Evolutionary conservation across 2,329 filamentous ascomycete genomes (phyloP).

Genomic region (Xylaria sp.): DNA sequence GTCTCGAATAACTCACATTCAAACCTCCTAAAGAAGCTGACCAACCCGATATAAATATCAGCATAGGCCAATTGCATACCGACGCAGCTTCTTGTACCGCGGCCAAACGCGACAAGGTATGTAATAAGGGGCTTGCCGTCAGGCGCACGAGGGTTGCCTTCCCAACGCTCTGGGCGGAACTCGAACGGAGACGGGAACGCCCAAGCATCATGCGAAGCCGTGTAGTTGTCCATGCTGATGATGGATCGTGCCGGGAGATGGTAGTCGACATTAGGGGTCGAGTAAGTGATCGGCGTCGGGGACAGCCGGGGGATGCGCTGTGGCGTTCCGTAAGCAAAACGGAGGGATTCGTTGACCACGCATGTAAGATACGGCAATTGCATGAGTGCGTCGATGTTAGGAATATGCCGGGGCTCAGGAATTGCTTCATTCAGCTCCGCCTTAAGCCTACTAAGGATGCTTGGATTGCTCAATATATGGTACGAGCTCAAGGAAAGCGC

Average conservation of each 20-base stretch:
- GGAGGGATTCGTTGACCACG: conserved; percentile 8
- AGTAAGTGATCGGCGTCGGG: neutral
- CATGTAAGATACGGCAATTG: conserved; percentile 23
- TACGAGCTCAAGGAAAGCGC: conserved; percentile 20
- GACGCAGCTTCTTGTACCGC: neutral
- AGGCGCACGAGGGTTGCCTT: neutral
- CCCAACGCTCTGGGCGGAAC: neutral
- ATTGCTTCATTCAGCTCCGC: conserved; percentile 20
- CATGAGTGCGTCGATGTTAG: conserved; percentile 26
- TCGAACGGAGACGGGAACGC: neutral
- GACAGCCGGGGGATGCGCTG: neutral
- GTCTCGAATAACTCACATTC: too few species aligned
- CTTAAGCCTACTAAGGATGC: neutral
- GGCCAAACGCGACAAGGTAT: neutral
- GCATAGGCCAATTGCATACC: neutral
- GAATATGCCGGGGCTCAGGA: conserved; percentile 19
- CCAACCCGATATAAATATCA: neutral
- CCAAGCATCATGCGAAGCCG: neutral
- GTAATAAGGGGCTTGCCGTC: too few species aligned
- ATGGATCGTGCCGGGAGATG: neutral
- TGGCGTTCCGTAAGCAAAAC: neutral
- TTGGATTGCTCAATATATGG: conserved; percentile 21
- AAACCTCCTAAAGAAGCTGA: neutral
- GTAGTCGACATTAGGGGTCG: neutral
- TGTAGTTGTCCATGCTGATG: neutral